Percentiles rank a stretch among this genome's conserved stretches.
phyloP scores from a whole-genome alignment of 306 rosid species.

The Lathyrus oleraceus region DNA sequence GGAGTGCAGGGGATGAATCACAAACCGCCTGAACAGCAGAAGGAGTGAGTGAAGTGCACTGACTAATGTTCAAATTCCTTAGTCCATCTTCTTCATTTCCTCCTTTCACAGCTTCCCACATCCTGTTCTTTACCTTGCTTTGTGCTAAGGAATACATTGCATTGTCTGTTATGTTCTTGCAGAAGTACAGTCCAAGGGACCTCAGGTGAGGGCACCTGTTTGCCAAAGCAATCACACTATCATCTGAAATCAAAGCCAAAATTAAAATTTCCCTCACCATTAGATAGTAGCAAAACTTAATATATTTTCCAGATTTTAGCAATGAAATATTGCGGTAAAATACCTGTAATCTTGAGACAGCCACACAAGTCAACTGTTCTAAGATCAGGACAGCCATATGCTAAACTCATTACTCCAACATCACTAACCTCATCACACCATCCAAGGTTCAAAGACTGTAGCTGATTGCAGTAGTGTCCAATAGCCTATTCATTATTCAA shows the following conservation, averaged over 20 bases:
- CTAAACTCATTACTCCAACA: slow-evolving; percentile 83
- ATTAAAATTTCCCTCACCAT: background rate
- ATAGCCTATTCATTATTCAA: slow-evolving; percentile 62
- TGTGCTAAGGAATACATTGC: slow-evolving; percentile 96
- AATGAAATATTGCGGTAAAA: background rate
- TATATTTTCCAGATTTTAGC: no score
- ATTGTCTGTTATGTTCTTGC: slow-evolving; percentile 90
- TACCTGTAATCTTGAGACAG: slow-evolving; percentile 88
- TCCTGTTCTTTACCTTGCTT: slow-evolving; percentile 65
- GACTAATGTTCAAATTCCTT: slow-evolving; percentile 84
- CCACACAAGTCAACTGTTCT: slow-evolving; percentile 80
- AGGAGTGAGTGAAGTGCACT: slow-evolving; percentile 95
- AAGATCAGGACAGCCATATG: slow-evolving; percentile 90
- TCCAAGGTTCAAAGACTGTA: slow-evolving; percentile 84
- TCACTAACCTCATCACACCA: slow-evolving; percentile 90
- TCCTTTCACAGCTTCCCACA: slow-evolving; percentile 70
- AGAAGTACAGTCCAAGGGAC: slow-evolving; percentile 88
- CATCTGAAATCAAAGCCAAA: slow-evolving; percentile 57
- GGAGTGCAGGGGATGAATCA: slow-evolving; percentile 83
- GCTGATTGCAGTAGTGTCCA: slow-evolving; percentile 70
- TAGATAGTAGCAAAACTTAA: background rate
- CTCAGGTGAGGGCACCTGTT: slow-evolving; percentile 68
- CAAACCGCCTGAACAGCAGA: slow-evolving; percentile 91
- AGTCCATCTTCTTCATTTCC: slow-evolving; percentile 75
- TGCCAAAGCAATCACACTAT: slow-evolving; percentile 93